Percentiles rank a stretch among this genome's conserved stretches.
These are phyloP conservation scores for Lentinula boryana DNA, from an alignment of 768 basidiomycete species.

Conservation along the genomic window DNA sequence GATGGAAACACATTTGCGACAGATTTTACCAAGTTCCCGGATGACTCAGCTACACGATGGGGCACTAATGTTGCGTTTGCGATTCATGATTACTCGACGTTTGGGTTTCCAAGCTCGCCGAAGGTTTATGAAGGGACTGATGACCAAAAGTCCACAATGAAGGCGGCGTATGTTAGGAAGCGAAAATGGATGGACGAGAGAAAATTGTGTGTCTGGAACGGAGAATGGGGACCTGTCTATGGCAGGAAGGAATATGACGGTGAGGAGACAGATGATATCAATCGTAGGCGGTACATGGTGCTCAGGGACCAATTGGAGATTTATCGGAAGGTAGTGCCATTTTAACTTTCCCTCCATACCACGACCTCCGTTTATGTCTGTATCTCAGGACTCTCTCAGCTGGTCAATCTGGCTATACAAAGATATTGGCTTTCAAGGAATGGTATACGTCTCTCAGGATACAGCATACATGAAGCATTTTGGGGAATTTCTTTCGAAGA, in stretches of 20 bases:
- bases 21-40: constrained; percentile 44
- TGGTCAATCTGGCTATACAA: constrained; percentile 69
- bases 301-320: constrained; percentile 48
- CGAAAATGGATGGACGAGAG: constrained; percentile 43
- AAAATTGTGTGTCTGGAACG: constrained; percentile 44
- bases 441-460: constrained; percentile 46
- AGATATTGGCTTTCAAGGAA: constrained; percentile 53
- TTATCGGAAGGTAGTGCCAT: constrained; percentile 34
- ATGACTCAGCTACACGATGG: constrained; percentile 32
- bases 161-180: constrained; percentile 41
- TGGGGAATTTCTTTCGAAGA: constrained; percentile 45
- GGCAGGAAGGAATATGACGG: constrained; percentile 34
- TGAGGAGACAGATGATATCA: constrained; percentile 39
- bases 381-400: constrained; percentile 33
- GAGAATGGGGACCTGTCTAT: constrained; percentile 63
- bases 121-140: constrained; percentile 35
- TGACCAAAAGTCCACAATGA: constrained; percentile 30
- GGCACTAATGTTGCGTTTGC: constrained; percentile 44
- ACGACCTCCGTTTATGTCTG: background rate
- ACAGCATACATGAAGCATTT: constrained; percentile 50
- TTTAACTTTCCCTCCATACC: background rate
- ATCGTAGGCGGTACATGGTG: constrained; percentile 40
- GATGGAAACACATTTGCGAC: constrained; percentile 60
- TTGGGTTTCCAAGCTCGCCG: constrained; percentile 43
- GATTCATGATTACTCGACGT: constrained; percentile 51